phyloP scores from a whole-genome alignment of 2,329 filamentous ascomycete species.

The Ceratocystis huliohia region DNA sequence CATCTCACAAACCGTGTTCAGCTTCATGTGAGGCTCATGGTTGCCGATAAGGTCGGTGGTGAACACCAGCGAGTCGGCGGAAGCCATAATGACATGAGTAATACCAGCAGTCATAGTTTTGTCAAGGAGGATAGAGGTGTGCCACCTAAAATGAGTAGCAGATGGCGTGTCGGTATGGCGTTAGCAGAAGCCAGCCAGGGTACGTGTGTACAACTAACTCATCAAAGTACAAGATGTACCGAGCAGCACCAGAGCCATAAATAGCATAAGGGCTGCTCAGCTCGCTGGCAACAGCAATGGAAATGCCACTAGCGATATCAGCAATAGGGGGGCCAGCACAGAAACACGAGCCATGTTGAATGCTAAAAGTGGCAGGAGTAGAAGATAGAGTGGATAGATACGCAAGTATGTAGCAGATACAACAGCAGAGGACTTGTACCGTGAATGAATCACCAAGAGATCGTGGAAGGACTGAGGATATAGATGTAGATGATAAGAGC shows the following conservation, averaged over 20 bases:
- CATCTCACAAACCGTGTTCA: constrained; percentile 28
- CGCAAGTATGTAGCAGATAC: background rate
- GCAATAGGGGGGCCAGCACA: background rate
- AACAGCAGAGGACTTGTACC: background rate
- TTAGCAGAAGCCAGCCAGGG: background rate
- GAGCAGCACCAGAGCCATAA: background rate
- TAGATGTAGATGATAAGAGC: background rate
- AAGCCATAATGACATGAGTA: constrained; percentile 45
- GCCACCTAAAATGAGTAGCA: background rate
- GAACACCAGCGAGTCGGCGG: constrained; percentile 44
- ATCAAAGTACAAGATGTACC: background rate
- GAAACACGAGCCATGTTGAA: background rate
- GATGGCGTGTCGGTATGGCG: no score
- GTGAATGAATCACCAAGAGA: background rate
- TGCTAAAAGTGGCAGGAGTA: background rate
- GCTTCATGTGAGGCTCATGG: constrained; percentile 43
- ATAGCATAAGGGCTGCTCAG: background rate
- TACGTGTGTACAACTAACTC: background rate
- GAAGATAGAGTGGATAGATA: background rate
- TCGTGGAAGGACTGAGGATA: background rate
- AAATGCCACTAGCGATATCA: background rate
- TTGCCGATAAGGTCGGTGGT: constrained; percentile 29
- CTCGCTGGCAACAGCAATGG: background rate
- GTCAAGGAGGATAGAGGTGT: background rate
- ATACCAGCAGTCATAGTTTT: constrained; percentile 25